Conservation (phyloP, 1,284 basidiomycete species). For the Papiliotrema laurentii region DNA sequence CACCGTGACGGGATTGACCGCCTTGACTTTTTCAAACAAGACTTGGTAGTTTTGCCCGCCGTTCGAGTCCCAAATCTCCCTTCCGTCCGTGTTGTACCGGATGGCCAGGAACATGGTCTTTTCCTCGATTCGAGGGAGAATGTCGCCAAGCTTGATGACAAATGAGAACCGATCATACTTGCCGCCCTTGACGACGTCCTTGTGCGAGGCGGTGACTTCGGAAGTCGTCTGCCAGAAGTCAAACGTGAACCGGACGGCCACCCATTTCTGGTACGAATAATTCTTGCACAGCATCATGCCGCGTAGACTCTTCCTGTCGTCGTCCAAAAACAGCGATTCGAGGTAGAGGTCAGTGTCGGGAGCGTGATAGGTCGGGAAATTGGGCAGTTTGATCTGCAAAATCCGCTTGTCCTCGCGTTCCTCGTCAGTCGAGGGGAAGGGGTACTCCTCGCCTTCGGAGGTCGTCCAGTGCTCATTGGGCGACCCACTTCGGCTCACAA, state of each 20-base stretch:
- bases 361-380: conserved; percentile 52
- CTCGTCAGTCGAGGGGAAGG: conserved; percentile 49
- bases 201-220: conserved; percentile 78
- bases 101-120: conserved; percentile 81
- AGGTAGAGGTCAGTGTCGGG: conserved; percentile 53
- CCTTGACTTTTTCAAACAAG: conserved; percentile 34
- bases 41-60: conserved; percentile 72
- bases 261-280: conserved; percentile 79
- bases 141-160: conserved; percentile 53
- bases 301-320: conserved; percentile 58
- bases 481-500: conserved; percentile 84
- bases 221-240: conserved; percentile 94
- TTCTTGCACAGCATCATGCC: conserved; percentile 80
- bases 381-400: conserved; percentile 51
- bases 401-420: conserved; percentile 43
- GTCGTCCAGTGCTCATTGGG: conserved; percentile 77
- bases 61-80: conserved; percentile 89
- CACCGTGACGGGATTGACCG: conserved; percentile 3
- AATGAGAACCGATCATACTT: conserved; percentile 60
- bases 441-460: conserved; percentile 66
- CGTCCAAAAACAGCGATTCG: conserved; percentile 57
- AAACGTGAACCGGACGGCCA: conserved; percentile 85
- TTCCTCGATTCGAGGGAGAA: conserved; percentile 64
- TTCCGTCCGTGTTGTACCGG: conserved; percentile 66
- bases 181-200: conserved; percentile 60